These are phyloP conservation scores for Solanum okadae DNA, from an alignment of 257 asterid species.

Conservation along the genomic window DNA sequence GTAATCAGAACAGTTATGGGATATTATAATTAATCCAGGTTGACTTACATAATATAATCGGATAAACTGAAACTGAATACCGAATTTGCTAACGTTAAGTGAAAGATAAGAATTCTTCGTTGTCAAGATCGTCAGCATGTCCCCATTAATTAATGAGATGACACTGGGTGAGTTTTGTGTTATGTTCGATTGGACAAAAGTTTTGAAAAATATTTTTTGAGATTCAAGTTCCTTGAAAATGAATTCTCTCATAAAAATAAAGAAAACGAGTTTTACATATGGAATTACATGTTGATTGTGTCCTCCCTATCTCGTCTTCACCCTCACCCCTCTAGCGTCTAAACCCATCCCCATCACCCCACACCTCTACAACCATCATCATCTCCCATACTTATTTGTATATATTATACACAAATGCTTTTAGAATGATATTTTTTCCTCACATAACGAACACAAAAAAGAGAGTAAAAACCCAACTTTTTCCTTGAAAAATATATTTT, in stretches of 20 bases:
- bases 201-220: background rate
- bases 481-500: too few relatives aligned
- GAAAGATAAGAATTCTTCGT: background rate
- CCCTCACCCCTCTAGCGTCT: background rate
- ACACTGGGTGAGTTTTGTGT: background rate
- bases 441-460: background rate
- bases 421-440: background rate
- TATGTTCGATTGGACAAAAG: background rate
- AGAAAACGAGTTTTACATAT: background rate
- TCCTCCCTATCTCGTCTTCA: background rate
- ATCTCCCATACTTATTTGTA: background rate
- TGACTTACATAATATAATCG: background rate
- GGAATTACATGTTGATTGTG: background rate
- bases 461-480: background rate
- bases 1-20: background rate
- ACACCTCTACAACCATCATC: background rate
- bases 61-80: background rate
- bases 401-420: background rate
- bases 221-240: fast-evolving
- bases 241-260: background rate
- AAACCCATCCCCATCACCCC: background rate
- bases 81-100: background rate
- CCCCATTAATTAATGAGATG: background rate
- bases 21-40: background rate
- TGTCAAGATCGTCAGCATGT: background rate